Evolutionary conservation across 805 yeast species (phyloP), one percentile per base, ranked within the genome.

Genomic region (Ogataea neopini): DNA sequence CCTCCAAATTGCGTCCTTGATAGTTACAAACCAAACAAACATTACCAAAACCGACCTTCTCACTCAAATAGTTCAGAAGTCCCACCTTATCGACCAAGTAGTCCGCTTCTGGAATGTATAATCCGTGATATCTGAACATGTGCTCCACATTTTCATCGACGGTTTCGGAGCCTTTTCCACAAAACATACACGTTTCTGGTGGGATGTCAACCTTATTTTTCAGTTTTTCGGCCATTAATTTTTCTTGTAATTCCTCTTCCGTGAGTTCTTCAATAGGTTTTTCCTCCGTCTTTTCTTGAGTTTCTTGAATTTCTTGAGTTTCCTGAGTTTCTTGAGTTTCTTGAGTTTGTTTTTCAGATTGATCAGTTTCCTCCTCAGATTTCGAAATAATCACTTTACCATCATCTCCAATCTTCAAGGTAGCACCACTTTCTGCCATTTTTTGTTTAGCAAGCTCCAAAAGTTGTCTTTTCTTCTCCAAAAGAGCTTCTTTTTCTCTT

Each of bases 101-200:
- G 13, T 79, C 75, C 51, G 75, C 71, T 64, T 94, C 97, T 1
- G 99, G 99, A 6, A 94, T 76, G 52, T 85, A 94, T 36, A 94
- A 73, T 1, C 98, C 98, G 66, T 87, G 97, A 30, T 66, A 71
- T 49, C 74, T 75, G 60, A 79, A 82, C 96, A 94, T 86, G 65
- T 94, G 96, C 23, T 73, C 74, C 25, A 86, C 58, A 45, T 72
- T 72, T 23, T 65, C 75, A 5, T 77, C 80, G 14, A 74, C 53
- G 20, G 66, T 61, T 10, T 54, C 61, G 44, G 73, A 75, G 13
- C 52, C 48, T 40, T 67, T 60, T 32, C 69, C 62, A 47, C 83
- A 78, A 55, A 80, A 79, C 26, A 80, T 62, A 65, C 84, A 80
- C 3, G 76, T 66, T 3, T 75, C 73, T 3, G 71, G 61, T 3